Evolutionary conservation across 2,329 filamentous ascomycete genomes (phyloP).

Genomic region (Neopestalotiopsis rosae): DNA sequence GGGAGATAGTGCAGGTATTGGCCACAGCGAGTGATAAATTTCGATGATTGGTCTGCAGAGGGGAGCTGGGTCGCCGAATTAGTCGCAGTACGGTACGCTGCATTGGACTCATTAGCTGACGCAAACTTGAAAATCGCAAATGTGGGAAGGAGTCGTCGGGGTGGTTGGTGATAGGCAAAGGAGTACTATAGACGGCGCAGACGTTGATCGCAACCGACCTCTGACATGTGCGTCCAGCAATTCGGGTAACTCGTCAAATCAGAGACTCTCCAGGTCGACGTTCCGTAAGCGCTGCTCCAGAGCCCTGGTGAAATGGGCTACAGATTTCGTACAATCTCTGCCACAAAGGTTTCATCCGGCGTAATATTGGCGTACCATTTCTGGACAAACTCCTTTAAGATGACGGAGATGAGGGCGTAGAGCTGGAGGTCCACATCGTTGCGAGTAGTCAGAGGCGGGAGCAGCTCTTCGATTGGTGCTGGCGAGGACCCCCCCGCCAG

Average conservation of each 20-base stretch:
- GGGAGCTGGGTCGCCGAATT: constrained; percentile 60
- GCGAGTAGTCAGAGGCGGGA: constrained; percentile 91
- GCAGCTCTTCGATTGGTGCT: constrained; percentile 76
- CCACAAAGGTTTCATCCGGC: constrained; percentile 84
- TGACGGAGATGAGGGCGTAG: constrained; percentile 88
- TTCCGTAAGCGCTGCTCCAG: constrained; percentile 85
- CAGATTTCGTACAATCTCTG: constrained; percentile 86
- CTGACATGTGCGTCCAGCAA: constrained; percentile 80
- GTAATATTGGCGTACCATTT: constrained; percentile 95
- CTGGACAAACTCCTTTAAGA: constrained; percentile 88
- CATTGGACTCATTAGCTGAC: constrained; percentile 22
- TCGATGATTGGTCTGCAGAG: constrained; percentile 68
- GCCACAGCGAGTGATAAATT: constrained; percentile 84
- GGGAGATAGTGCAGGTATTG: constrained; percentile 80
- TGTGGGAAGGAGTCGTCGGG: not conserved
- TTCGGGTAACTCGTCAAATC: constrained; percentile 87
- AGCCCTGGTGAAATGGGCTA: constrained; percentile 88
- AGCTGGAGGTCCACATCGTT: constrained; percentile 93
- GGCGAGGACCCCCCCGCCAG: constrained; percentile 53
- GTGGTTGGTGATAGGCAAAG: not conserved
- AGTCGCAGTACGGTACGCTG: constrained; percentile 77
- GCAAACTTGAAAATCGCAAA: not conserved
- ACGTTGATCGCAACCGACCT: constrained; percentile 58
- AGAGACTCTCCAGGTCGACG: constrained; percentile 80
- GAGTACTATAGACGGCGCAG: not conserved